Percentiles rank a stretch among this genome's conserved stretches.
Evolutionary conservation across 2,329 filamentous ascomycete genomes (phyloP).

Genomic region (Cercospora berteroae): DNA sequence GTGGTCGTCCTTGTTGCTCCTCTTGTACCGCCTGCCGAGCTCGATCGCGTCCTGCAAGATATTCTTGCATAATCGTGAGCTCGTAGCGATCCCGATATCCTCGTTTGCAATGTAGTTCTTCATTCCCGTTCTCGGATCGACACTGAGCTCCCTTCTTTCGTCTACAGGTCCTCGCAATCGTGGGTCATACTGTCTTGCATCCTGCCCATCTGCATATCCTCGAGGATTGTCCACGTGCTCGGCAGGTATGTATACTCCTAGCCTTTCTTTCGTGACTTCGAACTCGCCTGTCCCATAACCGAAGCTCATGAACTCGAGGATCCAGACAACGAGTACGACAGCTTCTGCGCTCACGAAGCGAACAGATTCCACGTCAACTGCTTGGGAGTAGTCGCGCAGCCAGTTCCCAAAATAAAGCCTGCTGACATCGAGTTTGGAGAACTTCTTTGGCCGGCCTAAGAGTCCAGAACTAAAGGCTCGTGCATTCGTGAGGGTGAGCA

Average conservation of each 20-base stretch:
- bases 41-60: constrained; percentile 73
- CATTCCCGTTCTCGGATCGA: constrained; percentile 61
- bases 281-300: constrained; percentile 82
- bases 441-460: constrained; percentile 60
- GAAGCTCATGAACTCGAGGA: constrained; percentile 86
- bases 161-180: constrained; percentile 74
- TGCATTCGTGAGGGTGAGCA: constrained; percentile 53
- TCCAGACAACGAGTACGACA: constrained; percentile 82
- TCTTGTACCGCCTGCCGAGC: constrained; percentile 70
- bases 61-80: constrained; percentile 70
- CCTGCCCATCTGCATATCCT: constrained; percentile 83
- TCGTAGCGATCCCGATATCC: constrained; percentile 72
- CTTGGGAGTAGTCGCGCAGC: constrained; percentile 90
- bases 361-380: constrained; percentile 87
- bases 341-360: constrained; percentile 88
- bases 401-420: constrained; percentile 96
- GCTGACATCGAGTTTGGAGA: constrained; percentile 76
- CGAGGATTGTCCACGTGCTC: constrained; percentile 53
- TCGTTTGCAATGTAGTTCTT: constrained; percentile 97
- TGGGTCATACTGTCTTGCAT: constrained; percentile 77
- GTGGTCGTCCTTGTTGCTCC: constrained; percentile 66
- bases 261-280: constrained; percentile 73
- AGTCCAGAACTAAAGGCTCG: constrained; percentile 55
- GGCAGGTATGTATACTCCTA: constrained; percentile 72
- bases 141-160: constrained; percentile 70